Base-by-base conservation (phyloP, 768 basidiomycete genomes). In the Trametes punicea region DNA sequence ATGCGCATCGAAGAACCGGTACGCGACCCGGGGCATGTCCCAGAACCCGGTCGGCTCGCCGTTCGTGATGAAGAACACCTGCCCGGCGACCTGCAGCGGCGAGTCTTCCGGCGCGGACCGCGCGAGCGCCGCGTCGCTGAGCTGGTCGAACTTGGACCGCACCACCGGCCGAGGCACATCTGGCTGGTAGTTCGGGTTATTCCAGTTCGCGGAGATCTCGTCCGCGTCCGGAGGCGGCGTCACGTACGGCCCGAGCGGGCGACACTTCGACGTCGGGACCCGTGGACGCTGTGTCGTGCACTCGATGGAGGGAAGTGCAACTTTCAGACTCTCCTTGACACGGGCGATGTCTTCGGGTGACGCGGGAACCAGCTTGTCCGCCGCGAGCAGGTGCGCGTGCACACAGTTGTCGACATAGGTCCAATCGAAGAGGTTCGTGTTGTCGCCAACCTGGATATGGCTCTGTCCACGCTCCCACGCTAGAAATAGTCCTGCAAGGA, bases 391-490 rank as follows among this genome's bases (percentile, higher is more conserved):
- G 69, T 99, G 97, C 3, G 94, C 95, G 64, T 88, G 82, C 1
- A 94, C 96, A 58, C 96, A 87, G 69, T 99, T 99, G 51, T 85
- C 93, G 64, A 98, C 93, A 67, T 98, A 98, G 5, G 95, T 97
- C 83, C 89, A 94, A 71, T 98, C 97, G 65, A 91, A 93, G 3
- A 98, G 73, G 69, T 98, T 98, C 60, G 81, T 84, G 73, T 98
- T 97, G 73, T 88, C 78, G 33, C 97, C 97, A 61, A 99, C 85
- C 71, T 98, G 95, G 77, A 92, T 90, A 62, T 90, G 85, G 0
- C 93, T 93, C 70, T 97, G 89, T 16, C 84, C 83, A 40, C 83
- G 80, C 65, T 88, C 78, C 70, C 91, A 88, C 3, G 87, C 93
- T 55, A 86, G 74, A 69, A 83, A 85, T 31, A 96, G 74, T n/a